These are phyloP conservation scores for Fusarium tuaranense DNA, from an alignment of 2,329 filamentous ascomycete species.

Conservation along the genomic window DNA sequence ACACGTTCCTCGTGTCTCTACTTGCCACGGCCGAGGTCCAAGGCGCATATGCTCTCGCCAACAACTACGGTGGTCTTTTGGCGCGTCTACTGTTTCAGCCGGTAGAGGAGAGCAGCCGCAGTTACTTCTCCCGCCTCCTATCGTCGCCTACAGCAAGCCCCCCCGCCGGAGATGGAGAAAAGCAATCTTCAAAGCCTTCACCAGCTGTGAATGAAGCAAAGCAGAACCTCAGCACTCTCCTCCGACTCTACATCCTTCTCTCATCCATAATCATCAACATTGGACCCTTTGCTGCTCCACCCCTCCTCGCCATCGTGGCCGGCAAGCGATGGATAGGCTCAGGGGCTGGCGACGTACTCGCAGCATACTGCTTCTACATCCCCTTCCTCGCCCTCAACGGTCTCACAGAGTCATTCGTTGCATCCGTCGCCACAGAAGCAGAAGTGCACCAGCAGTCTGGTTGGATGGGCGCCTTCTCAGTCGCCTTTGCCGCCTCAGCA, in stretches of 20 bases:
- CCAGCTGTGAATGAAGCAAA: slow-evolving; percentile 55
- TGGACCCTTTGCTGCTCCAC: slow-evolving; percentile 80
- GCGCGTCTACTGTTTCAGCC: slow-evolving; percentile 94
- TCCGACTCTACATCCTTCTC: slow-evolving; percentile 80
- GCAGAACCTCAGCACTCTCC: slow-evolving; percentile 69
- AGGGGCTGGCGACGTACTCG: slow-evolving; percentile 79
- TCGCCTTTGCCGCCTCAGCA: slow-evolving; percentile 78
- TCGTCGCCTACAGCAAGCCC: slow-evolving; percentile 46
- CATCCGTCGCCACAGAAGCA: slow-evolving; percentile 81
- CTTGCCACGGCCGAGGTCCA: slow-evolving; percentile 84
- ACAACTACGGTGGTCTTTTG: slow-evolving; percentile 92
- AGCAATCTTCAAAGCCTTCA: slow-evolving; percentile 36
- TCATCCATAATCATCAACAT: slow-evolving; percentile 76
- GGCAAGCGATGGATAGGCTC: slow-evolving; percentile 81
- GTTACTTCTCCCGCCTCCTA: slow-evolving; percentile 87
- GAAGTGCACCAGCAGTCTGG: slow-evolving; percentile 82
- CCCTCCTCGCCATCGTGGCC: slow-evolving; percentile 80
- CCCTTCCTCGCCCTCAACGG: slow-evolving; percentile 93
- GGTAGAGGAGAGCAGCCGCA: slow-evolving; percentile 92
- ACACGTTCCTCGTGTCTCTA: slow-evolving; percentile 86
- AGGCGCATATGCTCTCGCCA: slow-evolving; percentile 91
- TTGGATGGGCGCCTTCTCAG: slow-evolving; percentile 88
- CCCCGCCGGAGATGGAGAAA: slow-evolving; percentile 24
- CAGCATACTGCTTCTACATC: slow-evolving; percentile 91
- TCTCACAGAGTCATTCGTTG: slow-evolving; percentile 91